Evolutionary conservation across 495 filamentous ascomycete species (phyloP), one percentile per base, ranked within the genome.

Genomic region (Annulohypoxylon nitens): DNA sequence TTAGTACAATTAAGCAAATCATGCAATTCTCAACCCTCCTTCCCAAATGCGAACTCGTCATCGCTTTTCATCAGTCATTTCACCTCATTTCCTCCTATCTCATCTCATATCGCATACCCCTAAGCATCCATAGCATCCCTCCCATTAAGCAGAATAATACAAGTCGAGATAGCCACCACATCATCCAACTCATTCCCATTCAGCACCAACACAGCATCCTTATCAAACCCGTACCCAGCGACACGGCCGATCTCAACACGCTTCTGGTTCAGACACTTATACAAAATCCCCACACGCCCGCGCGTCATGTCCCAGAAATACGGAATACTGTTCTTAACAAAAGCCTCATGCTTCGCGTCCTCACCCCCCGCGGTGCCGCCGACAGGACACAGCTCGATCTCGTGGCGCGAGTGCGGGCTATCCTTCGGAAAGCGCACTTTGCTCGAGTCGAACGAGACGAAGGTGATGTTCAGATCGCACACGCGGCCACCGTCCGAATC

Each of bases 291-390:
- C 10, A 75, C 69, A 63, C 71, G 70, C 51, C 74, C 76, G 53
- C 34, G 45, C 0, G 76, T 78, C 76, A 78, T 76, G 63, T 78
- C 76, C 76, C 76, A 78, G 71, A 78, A 78, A 34, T 76, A 78
- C 2, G 76, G 76, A 30, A 78, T 76, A 59, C 70, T 74, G 65
- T 78, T 48, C 12, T 53, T 36, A 25, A 78, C 76, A 48, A 78
- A 78, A 26, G 74, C 74, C 76, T 78, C 76, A 65, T 78, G 76
- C 67, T 74, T 76, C 55, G 30, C 39, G 16, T 67, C 30, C 16
- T 60, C 67, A 34, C 70, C 76, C 61, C 14, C 25, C 16, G 23
- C 39, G 39, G 23, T 18, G 14, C 69, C 76, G 67, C 64, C 76
- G 14, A 78, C 76, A 41, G 76, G 76, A n/a, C 61, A 72, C 33